Conservation (phyloP, 2,329 filamentous ascomycete species). For the Aureobasidium sp. region DNA sequence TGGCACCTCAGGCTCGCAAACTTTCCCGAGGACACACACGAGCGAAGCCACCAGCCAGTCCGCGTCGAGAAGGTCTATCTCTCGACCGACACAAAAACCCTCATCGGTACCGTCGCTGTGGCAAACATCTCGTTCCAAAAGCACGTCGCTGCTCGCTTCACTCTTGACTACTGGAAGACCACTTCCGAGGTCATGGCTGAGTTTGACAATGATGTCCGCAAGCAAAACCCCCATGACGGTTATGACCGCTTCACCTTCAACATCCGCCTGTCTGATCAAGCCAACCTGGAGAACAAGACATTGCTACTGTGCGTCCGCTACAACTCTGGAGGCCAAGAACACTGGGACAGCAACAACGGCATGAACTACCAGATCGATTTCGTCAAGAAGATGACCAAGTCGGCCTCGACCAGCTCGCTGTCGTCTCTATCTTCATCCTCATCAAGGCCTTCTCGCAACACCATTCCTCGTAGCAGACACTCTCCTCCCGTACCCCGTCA, state of each 20-base stretch:
- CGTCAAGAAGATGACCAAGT: slow-evolving; percentile 60
- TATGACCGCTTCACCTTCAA: slow-evolving; percentile 89
- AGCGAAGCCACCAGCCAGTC: slow-evolving; percentile 59
- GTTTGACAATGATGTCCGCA: slow-evolving; percentile 69
- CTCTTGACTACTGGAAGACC: slow-evolving; percentile 97
- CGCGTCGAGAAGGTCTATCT: slow-evolving; percentile 79
- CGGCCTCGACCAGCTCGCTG: slow-evolving; percentile 34
- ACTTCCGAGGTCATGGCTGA: slow-evolving; percentile 91
- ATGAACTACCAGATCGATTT: slow-evolving; percentile 95
- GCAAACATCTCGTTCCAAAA: slow-evolving; percentile 89
- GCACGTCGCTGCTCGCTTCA: slow-evolving; percentile 83
- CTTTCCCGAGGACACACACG: slow-evolving; percentile 62
- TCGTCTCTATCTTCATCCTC: slow-evolving; percentile 12
- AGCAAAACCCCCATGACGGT: slow-evolving; percentile 52
- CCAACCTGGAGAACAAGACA: slow-evolving; percentile 86
- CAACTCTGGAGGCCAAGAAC: slow-evolving; percentile 71
- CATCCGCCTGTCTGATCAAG: slow-evolving; percentile 85
- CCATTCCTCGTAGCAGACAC: slow-evolving; percentile 42
- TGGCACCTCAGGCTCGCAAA: slow-evolving; percentile 84
- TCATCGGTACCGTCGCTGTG: slow-evolving; percentile 77
- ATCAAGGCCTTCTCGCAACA: slow-evolving; percentile 30
- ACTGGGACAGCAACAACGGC: slow-evolving; percentile 87
- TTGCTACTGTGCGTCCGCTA: slow-evolving; percentile 90
- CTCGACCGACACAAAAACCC: slow-evolving; percentile 75
- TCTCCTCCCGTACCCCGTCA: slow-evolving; percentile 35